Percentiles rank a stretch among this genome's conserved stretches.
phyloP scores from a whole-genome alignment of 345 rosid species.

The Citrus australasica region DNA sequence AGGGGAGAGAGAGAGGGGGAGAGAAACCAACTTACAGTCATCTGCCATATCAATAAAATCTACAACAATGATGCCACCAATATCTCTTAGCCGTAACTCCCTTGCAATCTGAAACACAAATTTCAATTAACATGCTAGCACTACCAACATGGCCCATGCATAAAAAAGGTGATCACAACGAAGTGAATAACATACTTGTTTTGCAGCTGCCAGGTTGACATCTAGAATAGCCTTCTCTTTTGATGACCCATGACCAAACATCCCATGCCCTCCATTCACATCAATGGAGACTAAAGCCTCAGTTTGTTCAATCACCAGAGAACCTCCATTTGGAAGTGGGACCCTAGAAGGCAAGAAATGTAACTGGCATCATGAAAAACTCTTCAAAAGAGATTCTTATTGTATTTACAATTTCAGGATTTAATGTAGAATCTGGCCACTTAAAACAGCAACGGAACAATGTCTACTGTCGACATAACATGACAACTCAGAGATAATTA shows the following conservation, averaged over 20 bases:
- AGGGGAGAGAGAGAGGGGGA: background rate
- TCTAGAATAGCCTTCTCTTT: constrained; percentile 90
- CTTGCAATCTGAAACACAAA: constrained; percentile 76
- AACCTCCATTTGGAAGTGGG: constrained; percentile 83
- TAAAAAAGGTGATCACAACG: background rate
- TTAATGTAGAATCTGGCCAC: background rate
- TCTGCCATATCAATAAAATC: constrained; percentile 97
- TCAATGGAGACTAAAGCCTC: constrained; percentile 98
- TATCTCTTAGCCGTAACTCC: constrained; percentile 90
- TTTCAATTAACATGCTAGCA: constrained; percentile 10
- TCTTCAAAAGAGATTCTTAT: background rate
- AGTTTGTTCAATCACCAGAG: constrained; percentile 95
- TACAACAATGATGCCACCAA: constrained; percentile 97
- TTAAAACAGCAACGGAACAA: background rate
- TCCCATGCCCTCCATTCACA: constrained; percentile 96
- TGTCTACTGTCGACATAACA: background rate
- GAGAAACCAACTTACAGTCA: constrained; percentile 56
- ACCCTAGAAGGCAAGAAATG: constrained; percentile 53
- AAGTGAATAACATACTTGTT: constrained; percentile 55
- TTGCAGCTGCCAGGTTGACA: constrained; percentile 91
- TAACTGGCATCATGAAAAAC: constrained; percentile 6
- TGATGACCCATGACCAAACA: constrained; percentile 87
- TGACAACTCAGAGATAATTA: constrained; percentile 1
- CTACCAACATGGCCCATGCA: background rate
- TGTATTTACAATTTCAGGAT: background rate